Evolutionary conservation across 1,284 basidiomycete species (phyloP), one percentile per base, ranked within the genome.

Genomic region (Sutorius eximius): DNA sequence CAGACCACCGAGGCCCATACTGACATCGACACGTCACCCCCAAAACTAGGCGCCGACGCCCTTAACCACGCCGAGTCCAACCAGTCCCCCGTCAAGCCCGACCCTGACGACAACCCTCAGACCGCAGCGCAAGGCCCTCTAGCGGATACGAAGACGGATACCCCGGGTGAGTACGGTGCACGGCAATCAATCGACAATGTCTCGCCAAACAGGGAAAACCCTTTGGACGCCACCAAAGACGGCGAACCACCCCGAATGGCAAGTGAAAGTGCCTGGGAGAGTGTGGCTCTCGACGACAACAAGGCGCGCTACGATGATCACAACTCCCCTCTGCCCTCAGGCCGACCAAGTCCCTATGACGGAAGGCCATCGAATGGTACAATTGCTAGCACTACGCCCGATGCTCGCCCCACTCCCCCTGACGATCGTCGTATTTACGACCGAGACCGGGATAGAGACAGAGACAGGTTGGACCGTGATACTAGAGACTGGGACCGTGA

Each of bases 401-500:
- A 69, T 20, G 3, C 51, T 22, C 66, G 49, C 30, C 3, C 47
- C 10, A 52, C 65, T 42, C 51, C 55, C 16, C 24, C 58, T 42
- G 64, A 64, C n/a, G 68, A 71, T 50, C 60, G 52, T 42, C 58
- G 51, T 33, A 22, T 50, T 45, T 32, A 52, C 51, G 70, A 67
- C 56, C 68, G 58, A 58, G 76, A 74, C 22, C 66, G 72, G 56
- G 69, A 71, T 50, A 68, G 66, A 53, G 58, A 65, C 34, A 67
- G 69, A 51, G 74, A 74, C 49, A 61, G 56, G 40, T 36, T 61
- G 44, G 73, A 73, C 29, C 66, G 64, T 59, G 70, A 72, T 34
- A 65, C 59, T 48, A 67, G 72, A 63, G 69, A 73, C 54, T 67
- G 67, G 56, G 73, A 72, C 30, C 66, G 64, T 54, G 74, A 75